A percentile compares a stretch with the other conserved stretches of the same genome.
Conservation (phyloP, 2,329 filamentous ascomycete genomes). For the Aspergillus fischeri region DNA sequence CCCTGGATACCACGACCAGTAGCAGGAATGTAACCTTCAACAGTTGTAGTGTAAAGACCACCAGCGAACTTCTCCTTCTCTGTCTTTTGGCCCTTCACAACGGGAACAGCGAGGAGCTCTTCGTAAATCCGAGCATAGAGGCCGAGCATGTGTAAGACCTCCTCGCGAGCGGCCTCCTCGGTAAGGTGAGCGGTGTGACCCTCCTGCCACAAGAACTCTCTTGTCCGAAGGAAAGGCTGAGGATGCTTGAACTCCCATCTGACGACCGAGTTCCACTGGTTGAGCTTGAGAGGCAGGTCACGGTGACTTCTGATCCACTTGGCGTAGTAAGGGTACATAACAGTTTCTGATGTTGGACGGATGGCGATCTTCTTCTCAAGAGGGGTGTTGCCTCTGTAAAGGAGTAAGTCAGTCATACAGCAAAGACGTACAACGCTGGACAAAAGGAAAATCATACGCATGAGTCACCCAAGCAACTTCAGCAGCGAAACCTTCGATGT, state of each 20-base stretch:
- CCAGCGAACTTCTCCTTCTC: slow-evolving; percentile 98
- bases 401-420: slow-evolving; percentile 19
- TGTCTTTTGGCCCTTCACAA: slow-evolving; percentile 90
- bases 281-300: slow-evolving; percentile 87
- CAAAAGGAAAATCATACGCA: slow-evolving; percentile 32
- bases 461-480: slow-evolving; percentile 52
- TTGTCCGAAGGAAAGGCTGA: slow-evolving; percentile 77
- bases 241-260: slow-evolving; percentile 97
- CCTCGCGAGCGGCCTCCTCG: slow-evolving; percentile 72
- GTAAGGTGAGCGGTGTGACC: slow-evolving; percentile 90
- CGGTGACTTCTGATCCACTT: slow-evolving; percentile 97
- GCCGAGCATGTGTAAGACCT: slow-evolving; percentile 90
- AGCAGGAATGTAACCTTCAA: slow-evolving; percentile 93
- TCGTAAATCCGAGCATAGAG: slow-evolving; percentile 90
- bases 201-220: slow-evolving; percentile 98
- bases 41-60: slow-evolving; percentile 92
- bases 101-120: slow-evolving; percentile 87
- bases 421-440: background rate
- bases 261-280: slow-evolving; percentile 96
- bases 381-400: slow-evolving; percentile 74
- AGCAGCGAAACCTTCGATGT: slow-evolving; percentile 97
- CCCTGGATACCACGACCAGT: slow-evolving; percentile 97
- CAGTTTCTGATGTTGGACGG: slow-evolving; percentile 66
- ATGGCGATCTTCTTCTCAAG: slow-evolving; percentile 76
- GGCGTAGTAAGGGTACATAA: slow-evolving; percentile 94